A percentile compares a stretch with the other conserved stretches of the same genome.
phyloP scores from a whole-genome alignment of 306 rosid species.

The Glycine latifolia region DNA sequence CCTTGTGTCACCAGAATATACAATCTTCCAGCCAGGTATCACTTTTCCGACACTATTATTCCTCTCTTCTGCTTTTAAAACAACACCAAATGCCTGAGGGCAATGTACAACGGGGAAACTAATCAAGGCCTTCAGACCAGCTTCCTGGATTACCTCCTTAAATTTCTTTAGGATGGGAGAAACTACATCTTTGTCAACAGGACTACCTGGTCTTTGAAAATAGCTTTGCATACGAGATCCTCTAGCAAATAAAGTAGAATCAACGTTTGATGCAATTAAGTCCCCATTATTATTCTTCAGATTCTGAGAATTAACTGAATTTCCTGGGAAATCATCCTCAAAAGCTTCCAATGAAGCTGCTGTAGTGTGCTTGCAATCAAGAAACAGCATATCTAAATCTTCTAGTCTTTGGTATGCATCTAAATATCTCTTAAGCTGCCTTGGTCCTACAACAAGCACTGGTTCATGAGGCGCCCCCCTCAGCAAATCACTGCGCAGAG shows the following conservation, averaged over 20 bases:
- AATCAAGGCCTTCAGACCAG: conserved; percentile 74
- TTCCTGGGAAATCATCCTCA: conserved; percentile 50
- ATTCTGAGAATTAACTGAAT: conserved; percentile 41
- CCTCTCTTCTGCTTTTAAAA: conserved; percentile 79
- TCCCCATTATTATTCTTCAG: conserved; percentile 35
- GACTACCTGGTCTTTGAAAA: conserved; percentile 66
- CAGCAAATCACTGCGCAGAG: conserved; percentile 76
- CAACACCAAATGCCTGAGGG: conserved; percentile 89
- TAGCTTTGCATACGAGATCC: conserved; percentile 82
- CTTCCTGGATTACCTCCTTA: conserved; percentile 63
- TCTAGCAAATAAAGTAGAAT: conserved; percentile 68
- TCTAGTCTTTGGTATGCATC: conserved; percentile 93
- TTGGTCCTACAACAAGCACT: conserved; percentile 83
- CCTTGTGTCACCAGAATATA: conserved; percentile 94
- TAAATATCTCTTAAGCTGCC: conserved; percentile 77
- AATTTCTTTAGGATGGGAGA: conserved; percentile 65
- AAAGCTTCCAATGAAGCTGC: conserved; percentile 60
- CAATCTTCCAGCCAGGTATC: conserved; percentile 97
- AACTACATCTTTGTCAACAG: conserved; percentile 56
- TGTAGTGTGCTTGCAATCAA: conserved; percentile 81
- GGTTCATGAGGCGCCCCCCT: conserved; percentile 80
- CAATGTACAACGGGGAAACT: conserved; percentile 94
- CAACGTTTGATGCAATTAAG: conserved; percentile 49
- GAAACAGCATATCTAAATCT: conserved; percentile 86
- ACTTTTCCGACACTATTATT: conserved; percentile 73